These are phyloP conservation scores for Ogataea allantospora DNA, from an alignment of 805 yeast species.

Conservation along the genomic window DNA sequence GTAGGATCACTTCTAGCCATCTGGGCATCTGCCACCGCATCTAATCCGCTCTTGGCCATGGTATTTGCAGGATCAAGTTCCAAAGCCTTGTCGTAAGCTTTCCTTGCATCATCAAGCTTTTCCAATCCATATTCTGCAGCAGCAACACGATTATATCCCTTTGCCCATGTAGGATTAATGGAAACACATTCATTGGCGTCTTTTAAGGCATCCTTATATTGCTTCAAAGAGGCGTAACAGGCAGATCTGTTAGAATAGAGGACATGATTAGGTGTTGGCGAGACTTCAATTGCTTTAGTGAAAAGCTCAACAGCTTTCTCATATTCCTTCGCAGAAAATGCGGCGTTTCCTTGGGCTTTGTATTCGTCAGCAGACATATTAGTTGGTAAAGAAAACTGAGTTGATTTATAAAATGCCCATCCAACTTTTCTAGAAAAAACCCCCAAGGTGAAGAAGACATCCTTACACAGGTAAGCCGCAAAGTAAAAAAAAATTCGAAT, in stretches of 20 bases:
- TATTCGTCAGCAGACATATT: slow-evolving; percentile 66
- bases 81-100: slow-evolving; percentile 72
- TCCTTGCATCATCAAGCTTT: slow-evolving; percentile 69
- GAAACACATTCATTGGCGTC: slow-evolving; percentile 85
- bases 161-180: slow-evolving; percentile 87
- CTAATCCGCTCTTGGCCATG: slow-evolving; percentile 82
- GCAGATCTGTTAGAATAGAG: slow-evolving; percentile 94
- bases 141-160: slow-evolving; percentile 91
- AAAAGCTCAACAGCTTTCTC: slow-evolving; percentile 76
- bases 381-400: slow-evolving; percentile 2
- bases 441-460: slow-evolving; percentile 1
- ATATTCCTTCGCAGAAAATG: slow-evolving; percentile 85
- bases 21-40: slow-evolving; percentile 61
- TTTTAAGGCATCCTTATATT: slow-evolving; percentile 69
- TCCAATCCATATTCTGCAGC: slow-evolving; percentile 92
- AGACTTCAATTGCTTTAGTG: slow-evolving; percentile 81
- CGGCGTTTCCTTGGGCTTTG: slow-evolving; percentile 92
- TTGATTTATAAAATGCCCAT: slow-evolving; percentile 7
- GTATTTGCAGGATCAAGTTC: slow-evolving; percentile 78
- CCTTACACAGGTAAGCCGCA: slow-evolving; percentile 6
- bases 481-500: slow-evolving; percentile 2
- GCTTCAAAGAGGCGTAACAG: slow-evolving; percentile 73
- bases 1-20: slow-evolving; percentile 45
- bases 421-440: slow-evolving; percentile 15
- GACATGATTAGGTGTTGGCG: slow-evolving; percentile 85